Base-by-base conservation (phyloP, 306 rosid species). In the Calophaca sinica region DNA sequence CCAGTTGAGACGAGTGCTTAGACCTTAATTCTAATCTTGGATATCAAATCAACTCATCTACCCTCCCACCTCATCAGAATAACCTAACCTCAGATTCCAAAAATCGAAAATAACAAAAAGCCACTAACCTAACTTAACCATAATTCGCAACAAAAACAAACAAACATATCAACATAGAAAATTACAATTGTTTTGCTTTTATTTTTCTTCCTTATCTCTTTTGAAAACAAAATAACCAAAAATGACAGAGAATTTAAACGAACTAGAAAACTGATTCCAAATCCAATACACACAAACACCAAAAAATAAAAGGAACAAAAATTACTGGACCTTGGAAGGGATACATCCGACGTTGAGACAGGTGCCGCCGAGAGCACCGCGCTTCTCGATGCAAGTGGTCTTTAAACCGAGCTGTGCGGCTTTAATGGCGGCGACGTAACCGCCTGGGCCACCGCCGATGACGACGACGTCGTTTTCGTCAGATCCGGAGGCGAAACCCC, bases 261-360 rank as follows among this genome's bases (percentile, higher is more conserved):
- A 52, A 74, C 7, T 1, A 29, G 28, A 44, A 67, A 41, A 2
- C 29, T 0, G 51, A 80, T 31, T 13, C 6, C 48, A 36, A 75
- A 50, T 29, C 7, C n/a, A 48, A 52, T 46, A 36, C 31, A 14
- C 35, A 36, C 14, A 14, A 2, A 7, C 3, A 65, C 31, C 3
- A 44, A 11, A 49, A 31, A 7, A 2, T 5, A 7, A 3, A 75
- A 9, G 4, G 7, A 14, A 50, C 2, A 29, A 2, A 4, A 62
- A 7, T 20, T 2, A 36, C 13, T 4, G 39, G 6, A 94, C 99
- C 99, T 94, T 94, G 44, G 98, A 94, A 39, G 98, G 97, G 82
- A 94, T 94, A 74, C 98, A 94, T n/a, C 97, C 99, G 0, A 96
- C 98, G 86, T 96, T 96, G 70, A 96, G 99, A 70, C 99, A 96